Evolutionary conservation across 352 stramenopile species (phyloP), one percentile per base, ranked within the genome.

Genomic region (Phytophthora syringae): DNA sequence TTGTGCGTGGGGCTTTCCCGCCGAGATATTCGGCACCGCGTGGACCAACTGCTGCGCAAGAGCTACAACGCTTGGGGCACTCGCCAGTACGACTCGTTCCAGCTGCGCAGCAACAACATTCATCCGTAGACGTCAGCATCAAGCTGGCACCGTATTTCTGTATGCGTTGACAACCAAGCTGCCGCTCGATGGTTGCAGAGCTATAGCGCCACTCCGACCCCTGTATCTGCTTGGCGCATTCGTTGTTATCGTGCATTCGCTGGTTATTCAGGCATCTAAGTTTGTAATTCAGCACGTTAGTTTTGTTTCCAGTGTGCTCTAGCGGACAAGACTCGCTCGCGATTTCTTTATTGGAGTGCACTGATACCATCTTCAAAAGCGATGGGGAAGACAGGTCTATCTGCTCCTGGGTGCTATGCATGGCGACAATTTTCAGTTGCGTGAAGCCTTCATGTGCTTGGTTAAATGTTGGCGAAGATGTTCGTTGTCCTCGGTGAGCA

Each of bases 41-140:
- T 94, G 16, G 76, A 94, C 22, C 72, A 94, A 1, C 60, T 97
- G 60, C 82, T 97, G 27, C 83, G 82, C 15, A 93, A 96, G 64
- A 95, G 86, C 70, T 97, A 92, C 76, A 94, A 95, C 54, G 79
- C 84, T 2, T 96, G 90, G 82, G 88, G 88, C 1, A 96, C 89
- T 52, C 74, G 86, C n/a, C 84, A 97, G 59, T 97, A 97, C 65
- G 90, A 97, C 62, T 82, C 84, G 39, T 97, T 95, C 74, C 90
- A 97, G 65, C 74, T 90, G 65, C 84, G 89, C 22, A 96, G 84
- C 70, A 97, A 97, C 68, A 94, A 95, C 60, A 97, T 97, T 56
- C 72, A 90, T 54, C 78, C 84, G 53, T 95, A 81, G 54, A 67
- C 28, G 40, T 63, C 42, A 13, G 37, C 42, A 24, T 36, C 10